These are phyloP conservation scores for Ceratocystis alfenasii DNA, from an alignment of 2,329 filamentous ascomycete genomes.

Conservation along the genomic window DNA sequence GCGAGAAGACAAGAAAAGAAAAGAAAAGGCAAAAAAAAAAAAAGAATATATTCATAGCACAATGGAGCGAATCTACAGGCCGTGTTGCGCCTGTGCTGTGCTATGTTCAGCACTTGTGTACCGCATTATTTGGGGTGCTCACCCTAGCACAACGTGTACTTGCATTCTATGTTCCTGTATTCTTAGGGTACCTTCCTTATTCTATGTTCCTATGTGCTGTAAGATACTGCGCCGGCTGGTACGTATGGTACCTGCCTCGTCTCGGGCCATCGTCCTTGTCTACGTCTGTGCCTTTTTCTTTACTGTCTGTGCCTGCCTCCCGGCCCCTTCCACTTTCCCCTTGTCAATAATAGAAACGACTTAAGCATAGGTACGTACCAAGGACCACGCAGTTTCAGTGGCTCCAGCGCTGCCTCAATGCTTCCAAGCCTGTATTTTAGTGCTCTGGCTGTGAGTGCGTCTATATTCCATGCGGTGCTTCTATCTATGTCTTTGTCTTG, in stretches of 20 bases:
- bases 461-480: background rate
- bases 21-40: too few relatives aligned
- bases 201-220: too few relatives aligned
- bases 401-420: background rate
- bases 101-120: too few relatives aligned
- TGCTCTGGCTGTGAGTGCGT: background rate
- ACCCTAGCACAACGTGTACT: background rate
- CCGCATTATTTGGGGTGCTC: background rate
- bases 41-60: too few relatives aligned
- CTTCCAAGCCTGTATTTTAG: background rate
- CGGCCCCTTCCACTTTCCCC: slow-evolving; percentile 3
- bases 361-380: background rate
- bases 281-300: slow-evolving; percentile 3
- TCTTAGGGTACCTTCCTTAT: too few relatives aligned
- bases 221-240: too few relatives aligned
- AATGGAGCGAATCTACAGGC: too few relatives aligned
- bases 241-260: background rate
- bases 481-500: background rate
- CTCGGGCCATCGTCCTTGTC: background rate
- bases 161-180: background rate
- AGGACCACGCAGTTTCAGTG: background rate
- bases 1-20: too few relatives aligned
- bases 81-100: too few relatives aligned
- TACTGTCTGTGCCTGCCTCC: background rate
- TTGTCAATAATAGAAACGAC: slow-evolving; percentile 2